A percentile compares a stretch with the other conserved stretches of the same genome.
These are phyloP conservation scores for Penicillium nucicola DNA, from an alignment of 495 filamentous ascomycete species.

Conservation along the genomic window DNA sequence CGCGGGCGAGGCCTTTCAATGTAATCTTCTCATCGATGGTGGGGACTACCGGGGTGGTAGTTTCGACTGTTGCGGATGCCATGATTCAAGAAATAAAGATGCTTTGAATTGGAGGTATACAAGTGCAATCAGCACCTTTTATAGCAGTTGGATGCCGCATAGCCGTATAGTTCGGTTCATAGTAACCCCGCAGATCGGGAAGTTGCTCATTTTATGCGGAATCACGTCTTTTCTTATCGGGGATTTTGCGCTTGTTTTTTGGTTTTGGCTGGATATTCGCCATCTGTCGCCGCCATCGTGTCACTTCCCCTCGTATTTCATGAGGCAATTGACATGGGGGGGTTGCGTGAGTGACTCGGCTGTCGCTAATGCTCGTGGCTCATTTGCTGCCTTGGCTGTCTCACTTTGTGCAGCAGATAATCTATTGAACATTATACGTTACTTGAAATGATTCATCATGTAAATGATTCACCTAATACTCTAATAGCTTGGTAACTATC, in stretches of 20 bases:
- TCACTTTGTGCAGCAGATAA: no score
- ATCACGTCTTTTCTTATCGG: not conserved
- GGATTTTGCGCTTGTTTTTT: not conserved
- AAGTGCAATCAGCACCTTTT: no score
- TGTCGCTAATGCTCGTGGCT: not conserved
- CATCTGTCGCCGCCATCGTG: conserved; percentile 4
- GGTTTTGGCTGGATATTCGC: not conserved
- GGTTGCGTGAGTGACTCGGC: no score
- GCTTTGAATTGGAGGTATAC: no score
- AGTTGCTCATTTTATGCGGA: conserved; percentile 1
- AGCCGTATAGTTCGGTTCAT: conserved; percentile 4
- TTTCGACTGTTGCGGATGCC: conserved; percentile 24
- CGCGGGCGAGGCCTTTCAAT: conserved; percentile 11
- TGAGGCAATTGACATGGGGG: no score
- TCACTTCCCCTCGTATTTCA: conserved; percentile 9
- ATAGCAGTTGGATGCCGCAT: conserved; percentile 16
- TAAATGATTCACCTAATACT: no score
- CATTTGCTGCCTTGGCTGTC: not conserved
- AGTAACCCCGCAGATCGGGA: not conserved
- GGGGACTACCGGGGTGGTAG: conserved; percentile 10
- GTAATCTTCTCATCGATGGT: conserved; percentile 17
- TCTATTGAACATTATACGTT: no score
- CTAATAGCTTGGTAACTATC: no score
- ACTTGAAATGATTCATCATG: no score
- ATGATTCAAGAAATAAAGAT: no score